Evolutionary conservation across 352 stramenopile genomes (phyloP), one percentile per base, ranked within the genome.

Genomic region (Achlya hypogyna): DNA sequence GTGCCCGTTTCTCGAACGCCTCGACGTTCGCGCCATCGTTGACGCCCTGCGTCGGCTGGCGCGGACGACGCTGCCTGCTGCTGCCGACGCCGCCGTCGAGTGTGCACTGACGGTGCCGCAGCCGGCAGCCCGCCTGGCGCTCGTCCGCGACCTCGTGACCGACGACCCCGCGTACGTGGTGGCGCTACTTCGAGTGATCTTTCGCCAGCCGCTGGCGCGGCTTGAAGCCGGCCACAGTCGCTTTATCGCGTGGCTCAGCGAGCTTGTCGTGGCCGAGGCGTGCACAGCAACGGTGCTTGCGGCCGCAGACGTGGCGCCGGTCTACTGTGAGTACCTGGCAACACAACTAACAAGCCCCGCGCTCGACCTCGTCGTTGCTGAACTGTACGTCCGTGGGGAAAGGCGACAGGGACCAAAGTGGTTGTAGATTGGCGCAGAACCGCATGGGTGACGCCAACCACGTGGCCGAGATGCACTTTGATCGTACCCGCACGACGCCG

Each of bases 1-100:
- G 23, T 87, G 80, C 23, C 78, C 79, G 2, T 88, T 86, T 63
- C 70, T 88, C 18, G 77, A 87, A 22, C 74, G 75, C 59, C 76
- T 88, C 4, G 76, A 88, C 51, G 70, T 85, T 14, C 53, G 72
- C 62, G 67, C 63, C 20, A 76, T 87, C 60, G 78, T 87, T 6
- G 28, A 43, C 14, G 12, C 28, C 18, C 25, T 67, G 18, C 29
- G 51, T 29, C n/a, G 18, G n/a, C 5, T 45, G 32, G 22, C 14
- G 23, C 42, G 23, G 10, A 54, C 18, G 23, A 16, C 28, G 20
- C 23, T 56, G 23, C 51, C 28, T 58, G 31, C 20, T 38, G 6
- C 31, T 25, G 14, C 45, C 23, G 14, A 67, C 22, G 43, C 27
- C 20, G 60, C 60, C 0, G 51, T 67, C 23, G 38, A 58, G 28